Evolutionary conservation across 345 rosid species (phyloP).

Genomic region (Theobroma cacao): DNA sequence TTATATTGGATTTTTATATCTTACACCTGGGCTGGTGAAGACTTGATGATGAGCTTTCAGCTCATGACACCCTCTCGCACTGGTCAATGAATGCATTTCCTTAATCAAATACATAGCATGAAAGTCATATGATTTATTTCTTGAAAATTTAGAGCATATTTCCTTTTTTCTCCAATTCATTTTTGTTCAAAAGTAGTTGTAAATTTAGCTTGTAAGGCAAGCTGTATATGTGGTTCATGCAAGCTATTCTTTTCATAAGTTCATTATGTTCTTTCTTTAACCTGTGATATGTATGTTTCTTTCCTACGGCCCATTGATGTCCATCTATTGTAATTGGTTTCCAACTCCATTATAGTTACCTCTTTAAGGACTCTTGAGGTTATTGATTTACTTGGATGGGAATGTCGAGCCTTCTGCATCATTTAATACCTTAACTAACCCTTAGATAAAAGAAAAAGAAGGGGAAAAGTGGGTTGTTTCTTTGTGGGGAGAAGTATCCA

Average conservation of each 20-base stretch:
- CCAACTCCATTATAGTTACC: no score
- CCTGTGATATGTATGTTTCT: not conserved
- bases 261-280: not conserved
- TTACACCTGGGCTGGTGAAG: conserved; percentile 78
- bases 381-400: no score
- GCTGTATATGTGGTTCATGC: conserved; percentile 6
- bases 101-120: not conserved
- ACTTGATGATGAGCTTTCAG: conserved; percentile 44
- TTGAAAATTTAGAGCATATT: conserved; percentile 13
- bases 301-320: not conserved
- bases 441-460: no score
- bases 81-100: conserved; percentile 5
- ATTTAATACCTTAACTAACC: no score
- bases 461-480: no score
- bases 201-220: conserved; percentile 23
- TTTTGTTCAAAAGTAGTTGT: conserved; percentile 29
- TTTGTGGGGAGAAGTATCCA: no score
- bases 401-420: no score
- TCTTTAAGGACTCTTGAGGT: no score
- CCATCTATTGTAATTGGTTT: not conserved
- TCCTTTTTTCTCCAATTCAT: conserved; percentile 10
- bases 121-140: not conserved
- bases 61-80: not conserved
- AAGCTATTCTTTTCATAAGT: not conserved
- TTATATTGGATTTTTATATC: no score